Base-by-base conservation (phyloP, 805 yeast species). In the Candida ipomoeae region DNA sequence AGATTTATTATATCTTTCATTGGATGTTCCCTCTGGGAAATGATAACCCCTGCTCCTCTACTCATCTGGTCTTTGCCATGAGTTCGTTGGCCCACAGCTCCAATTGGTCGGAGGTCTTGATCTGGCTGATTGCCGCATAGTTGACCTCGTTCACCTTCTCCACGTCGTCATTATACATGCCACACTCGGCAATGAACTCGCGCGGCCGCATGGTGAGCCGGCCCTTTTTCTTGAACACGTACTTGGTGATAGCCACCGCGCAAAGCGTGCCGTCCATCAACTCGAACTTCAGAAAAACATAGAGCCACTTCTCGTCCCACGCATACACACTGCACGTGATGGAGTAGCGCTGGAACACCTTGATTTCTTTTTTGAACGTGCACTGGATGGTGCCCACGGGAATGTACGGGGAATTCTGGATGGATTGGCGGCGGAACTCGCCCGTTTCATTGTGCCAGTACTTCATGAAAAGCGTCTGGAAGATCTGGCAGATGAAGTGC, bases 261-360 rank as follows among this genome's bases (percentile, higher is more conserved):
- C 82, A 77, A 26, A 78, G 55, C 32, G 59, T 58, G 37, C 67
- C 63, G 40, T 39, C 41, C 3, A 48, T 8, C 32, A 52, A 51
- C 38, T 60, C 61, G 61, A 89, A 89, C 59, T 80, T 77, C 39
- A 86, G 80, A 21, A 86, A 55, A 11, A 88, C 78, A 62, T 82
- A 90, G 13, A 91, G 59, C 96, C 97, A 89, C 66, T 90, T 91
- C 33, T 79, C 74, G 68, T 88, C 94, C 96, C 96, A 90, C 6
- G 92, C 85, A 5, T 87, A 63, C 17, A 91, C 76, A 36, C 81
- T 71, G 2, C 86, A 77, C 34, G 72, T 70, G 20, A 91, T 73
- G 3, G 68, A 55, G 63, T 83, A 91, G 23, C 59, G 58, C 49
- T 78, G 79, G 61, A 83, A 87, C 1, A 92, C 85, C 58, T 70